Percentiles rank a stretch among this genome's conserved stretches.
Evolutionary conservation across 352 stramenopile species (phyloP).

Genomic region (Globisporangium megalacanthum): DNA sequence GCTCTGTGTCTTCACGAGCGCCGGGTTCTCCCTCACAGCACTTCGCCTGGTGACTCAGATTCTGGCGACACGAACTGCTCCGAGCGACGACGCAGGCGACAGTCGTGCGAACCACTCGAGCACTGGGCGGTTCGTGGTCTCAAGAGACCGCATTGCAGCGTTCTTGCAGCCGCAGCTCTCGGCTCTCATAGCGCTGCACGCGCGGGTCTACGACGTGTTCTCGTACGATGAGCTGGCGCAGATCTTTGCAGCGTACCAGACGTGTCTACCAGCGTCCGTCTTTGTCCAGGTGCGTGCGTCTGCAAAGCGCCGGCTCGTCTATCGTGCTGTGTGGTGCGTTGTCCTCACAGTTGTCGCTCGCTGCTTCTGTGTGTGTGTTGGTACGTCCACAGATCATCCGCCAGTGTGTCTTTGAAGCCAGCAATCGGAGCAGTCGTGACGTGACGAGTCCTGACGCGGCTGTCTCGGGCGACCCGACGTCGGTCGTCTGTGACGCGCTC

Average conservation of each 20-base stretch:
- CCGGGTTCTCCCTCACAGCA: conserved; percentile 8
- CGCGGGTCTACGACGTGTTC: not conserved
- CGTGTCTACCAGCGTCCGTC: conserved; percentile 6
- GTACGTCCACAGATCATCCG: conserved; percentile 10
- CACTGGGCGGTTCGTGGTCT: not conserved
- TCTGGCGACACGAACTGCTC: not conserved
- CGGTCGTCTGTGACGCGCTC: conserved; percentile 5
- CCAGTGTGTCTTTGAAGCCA: conserved; percentile 14
- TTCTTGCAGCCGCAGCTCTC: conserved; percentile 15
- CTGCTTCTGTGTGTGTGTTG: not conserved
- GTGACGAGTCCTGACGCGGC: not conserved
- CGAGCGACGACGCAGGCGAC: not conserved
- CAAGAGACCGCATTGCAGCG: conserved; percentile 2
- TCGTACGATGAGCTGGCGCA: not conserved
- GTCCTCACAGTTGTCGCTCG: no score
- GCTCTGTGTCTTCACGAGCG: conserved; percentile 8
- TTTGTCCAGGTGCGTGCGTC: conserved; percentile 6
- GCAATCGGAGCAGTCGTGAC: not conserved
- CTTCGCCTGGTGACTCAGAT: conserved; percentile 8
- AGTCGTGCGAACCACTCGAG: not conserved
- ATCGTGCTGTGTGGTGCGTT: not conserved
- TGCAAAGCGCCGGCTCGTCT: not conserved
- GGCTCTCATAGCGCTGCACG: conserved; percentile 2
- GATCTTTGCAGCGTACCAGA: conserved; percentile 17
- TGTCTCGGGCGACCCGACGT: not conserved